A percentile compares a stretch with the other conserved stretches of the same genome.
Evolutionary conservation across 345 rosid genomes (phyloP).

Genomic region (Eucalyptus pauciflora): DNA sequence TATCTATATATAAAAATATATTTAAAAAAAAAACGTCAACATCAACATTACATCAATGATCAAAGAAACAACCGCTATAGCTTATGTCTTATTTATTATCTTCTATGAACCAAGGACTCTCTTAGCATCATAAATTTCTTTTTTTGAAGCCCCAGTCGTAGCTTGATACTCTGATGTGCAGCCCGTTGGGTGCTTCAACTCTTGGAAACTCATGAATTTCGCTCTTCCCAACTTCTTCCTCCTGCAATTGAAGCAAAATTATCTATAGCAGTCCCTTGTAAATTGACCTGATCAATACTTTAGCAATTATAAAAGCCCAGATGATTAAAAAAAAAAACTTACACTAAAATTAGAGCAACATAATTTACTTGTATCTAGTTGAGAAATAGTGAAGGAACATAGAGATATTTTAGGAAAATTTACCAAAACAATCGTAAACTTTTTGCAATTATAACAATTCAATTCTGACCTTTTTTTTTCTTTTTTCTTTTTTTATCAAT

Average conservation of each 20-base stretch:
- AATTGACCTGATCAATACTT: slow-evolving; percentile 13
- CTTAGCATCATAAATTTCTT: neutral
- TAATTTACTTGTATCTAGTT: slow-evolving; percentile 32
- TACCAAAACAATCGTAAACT: too few species aligned
- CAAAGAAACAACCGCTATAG: neutral
- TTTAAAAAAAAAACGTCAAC: neutral
- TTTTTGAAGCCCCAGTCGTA: neutral
- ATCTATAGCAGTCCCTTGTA: too few species aligned
- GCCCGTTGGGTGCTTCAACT: slow-evolving; percentile 84
- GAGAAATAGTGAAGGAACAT: slow-evolving; percentile 83
- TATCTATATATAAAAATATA: too few species aligned
- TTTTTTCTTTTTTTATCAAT: too few species aligned
- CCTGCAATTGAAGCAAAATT: slow-evolving; percentile 23
- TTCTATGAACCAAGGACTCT: neutral
- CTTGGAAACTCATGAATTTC: slow-evolving; percentile 67
- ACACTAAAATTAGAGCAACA: too few species aligned
- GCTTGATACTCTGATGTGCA: slow-evolving; percentile 44
- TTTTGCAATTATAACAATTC: too few species aligned
- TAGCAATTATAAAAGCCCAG: too few species aligned
- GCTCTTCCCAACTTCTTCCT: slow-evolving; percentile 72
- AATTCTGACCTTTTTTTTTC: fast-evolving
- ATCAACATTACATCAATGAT: neutral
- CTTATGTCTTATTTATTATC: neutral
- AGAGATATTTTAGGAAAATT: slow-evolving; percentile 2
- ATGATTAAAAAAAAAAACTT: too few species aligned